phyloP scores from a whole-genome alignment of 192 early-diverging fungal genomes.

The Coemansia sp. region DNA sequence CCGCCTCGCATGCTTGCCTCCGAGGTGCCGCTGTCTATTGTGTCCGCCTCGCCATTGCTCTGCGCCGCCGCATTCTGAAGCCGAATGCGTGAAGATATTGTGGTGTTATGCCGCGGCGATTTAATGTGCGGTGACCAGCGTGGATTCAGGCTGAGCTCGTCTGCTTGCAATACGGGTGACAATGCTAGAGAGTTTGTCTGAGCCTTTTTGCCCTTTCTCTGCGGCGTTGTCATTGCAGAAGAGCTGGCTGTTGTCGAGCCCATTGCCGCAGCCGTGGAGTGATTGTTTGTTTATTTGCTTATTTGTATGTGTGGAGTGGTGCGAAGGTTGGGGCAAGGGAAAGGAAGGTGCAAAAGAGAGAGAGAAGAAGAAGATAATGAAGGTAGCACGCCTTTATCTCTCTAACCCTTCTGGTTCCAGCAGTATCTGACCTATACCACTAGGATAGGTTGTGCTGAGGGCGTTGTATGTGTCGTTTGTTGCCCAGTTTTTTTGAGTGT shows the following conservation, averaged over 20 bases:
- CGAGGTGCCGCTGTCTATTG: background rate
- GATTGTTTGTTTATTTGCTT: background rate
- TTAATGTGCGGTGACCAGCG: conserved; percentile 55
- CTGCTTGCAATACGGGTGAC: conserved; percentile 52
- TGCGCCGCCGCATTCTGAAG: conserved; percentile 23
- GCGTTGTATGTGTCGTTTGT: no score
- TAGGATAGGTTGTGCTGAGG: no score
- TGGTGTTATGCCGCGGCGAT: conserved; percentile 49
- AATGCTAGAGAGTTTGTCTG: conserved; percentile 6
- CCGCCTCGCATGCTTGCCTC: conserved; percentile 9
- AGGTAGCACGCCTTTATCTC: background rate
- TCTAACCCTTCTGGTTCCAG: background rate
- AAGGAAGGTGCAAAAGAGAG: background rate
- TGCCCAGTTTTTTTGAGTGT: no score
- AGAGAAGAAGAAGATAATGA: background rate
- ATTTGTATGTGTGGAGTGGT: background rate
- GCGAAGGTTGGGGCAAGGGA: background rate
- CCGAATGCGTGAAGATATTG: conserved; percentile 42
- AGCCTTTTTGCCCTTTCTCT: conserved; percentile 15
- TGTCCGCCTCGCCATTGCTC: background rate
- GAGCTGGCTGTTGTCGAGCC: conserved; percentile 26
- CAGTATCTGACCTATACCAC: background rate
- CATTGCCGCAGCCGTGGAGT: conserved; percentile 10
- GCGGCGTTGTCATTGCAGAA: conserved; percentile 38
- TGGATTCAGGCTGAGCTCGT: conserved; percentile 55